A percentile compares a stretch with the other conserved stretches of the same genome.
These are phyloP conservation scores for Corymbia maculata DNA, from an alignment of 345 rosid genomes.

Conservation along the genomic window DNA sequence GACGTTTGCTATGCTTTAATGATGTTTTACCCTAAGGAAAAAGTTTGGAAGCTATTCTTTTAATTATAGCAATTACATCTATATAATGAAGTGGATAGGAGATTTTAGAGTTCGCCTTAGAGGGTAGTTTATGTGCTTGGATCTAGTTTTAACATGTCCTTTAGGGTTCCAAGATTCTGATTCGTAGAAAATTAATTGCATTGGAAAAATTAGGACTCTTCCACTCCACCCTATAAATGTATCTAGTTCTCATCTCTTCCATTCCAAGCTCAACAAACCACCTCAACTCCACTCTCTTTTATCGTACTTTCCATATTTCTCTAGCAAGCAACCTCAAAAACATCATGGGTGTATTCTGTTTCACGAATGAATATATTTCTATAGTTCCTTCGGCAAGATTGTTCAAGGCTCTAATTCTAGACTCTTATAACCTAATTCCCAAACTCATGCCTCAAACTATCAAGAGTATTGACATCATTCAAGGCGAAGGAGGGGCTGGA, in stretches of 20 bases:
- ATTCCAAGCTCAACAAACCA: neutral
- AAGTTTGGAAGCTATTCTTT: neutral
- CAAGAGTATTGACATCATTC: neutral
- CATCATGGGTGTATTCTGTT: neutral
- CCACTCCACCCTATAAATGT: neutral
- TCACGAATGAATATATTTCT: neutral
- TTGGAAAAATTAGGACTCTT: neutral
- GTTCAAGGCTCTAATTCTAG: neutral
- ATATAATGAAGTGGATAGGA: neutral
- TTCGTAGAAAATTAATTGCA: neutral
- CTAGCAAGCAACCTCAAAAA: neutral
- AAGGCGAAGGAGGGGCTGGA: neutral
- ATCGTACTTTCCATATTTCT: neutral
- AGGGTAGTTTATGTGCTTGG: neutral
- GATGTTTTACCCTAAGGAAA: neutral
- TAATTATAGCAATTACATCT: neutral
- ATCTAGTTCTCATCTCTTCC: neutral
- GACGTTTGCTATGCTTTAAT: neutral
- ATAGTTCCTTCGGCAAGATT: neutral
- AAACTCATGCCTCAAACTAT: neutral
- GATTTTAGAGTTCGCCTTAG: neutral
- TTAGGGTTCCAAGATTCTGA: neutral
- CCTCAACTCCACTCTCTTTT: neutral
- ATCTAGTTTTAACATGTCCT: neutral
- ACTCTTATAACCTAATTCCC: neutral